Percentiles rank a stretch among this genome's conserved stretches.
phyloP scores from a whole-genome alignment of 306 rosid species.

The Sicyos baderoa region DNA sequence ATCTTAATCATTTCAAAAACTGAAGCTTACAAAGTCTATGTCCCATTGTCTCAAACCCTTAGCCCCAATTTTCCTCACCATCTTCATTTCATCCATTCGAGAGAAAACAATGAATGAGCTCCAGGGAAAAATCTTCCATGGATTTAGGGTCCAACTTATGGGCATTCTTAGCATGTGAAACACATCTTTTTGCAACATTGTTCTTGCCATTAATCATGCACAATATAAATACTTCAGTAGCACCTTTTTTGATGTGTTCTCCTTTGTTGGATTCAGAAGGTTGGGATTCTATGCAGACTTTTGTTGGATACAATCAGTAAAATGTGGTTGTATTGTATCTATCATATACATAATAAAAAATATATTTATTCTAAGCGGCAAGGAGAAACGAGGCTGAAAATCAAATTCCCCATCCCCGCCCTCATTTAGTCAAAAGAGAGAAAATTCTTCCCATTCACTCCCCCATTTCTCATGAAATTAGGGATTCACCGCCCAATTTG shows the following conservation, averaged over 20 bases:
- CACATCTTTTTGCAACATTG: slow-evolving; percentile 91
- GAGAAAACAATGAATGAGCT: slow-evolving; percentile 34
- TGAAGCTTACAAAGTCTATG: slow-evolving; percentile 4
- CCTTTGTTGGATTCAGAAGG: slow-evolving; percentile 43
- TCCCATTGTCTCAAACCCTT: slow-evolving; percentile 12
- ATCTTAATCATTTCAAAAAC: slow-evolving; percentile 21
- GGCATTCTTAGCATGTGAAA: slow-evolving; percentile 84
- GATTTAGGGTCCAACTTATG: slow-evolving; percentile 62
- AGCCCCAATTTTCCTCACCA: neutral
- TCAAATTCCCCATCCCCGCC: too few relatives aligned
- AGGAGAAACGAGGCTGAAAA: too few relatives aligned
- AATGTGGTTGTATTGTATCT: slow-evolving; percentile 54
- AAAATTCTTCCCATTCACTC: too few relatives aligned
- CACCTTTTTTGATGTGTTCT: neutral
- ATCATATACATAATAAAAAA: too few relatives aligned
- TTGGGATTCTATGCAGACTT: slow-evolving; percentile 88
- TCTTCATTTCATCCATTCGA: neutral
- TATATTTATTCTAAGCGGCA: too few relatives aligned
- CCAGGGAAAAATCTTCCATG: slow-evolving; percentile 58
- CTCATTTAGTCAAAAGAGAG: too few relatives aligned
- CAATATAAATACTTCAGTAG: too few relatives aligned
- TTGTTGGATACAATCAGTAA: slow-evolving; percentile 88
- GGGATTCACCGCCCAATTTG: too few relatives aligned
- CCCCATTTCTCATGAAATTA: too few relatives aligned
- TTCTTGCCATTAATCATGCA: too few relatives aligned